Evolutionary conservation across 495 filamentous ascomycete genomes (phyloP).

Genomic region (Sordaria brevicollis): DNA sequence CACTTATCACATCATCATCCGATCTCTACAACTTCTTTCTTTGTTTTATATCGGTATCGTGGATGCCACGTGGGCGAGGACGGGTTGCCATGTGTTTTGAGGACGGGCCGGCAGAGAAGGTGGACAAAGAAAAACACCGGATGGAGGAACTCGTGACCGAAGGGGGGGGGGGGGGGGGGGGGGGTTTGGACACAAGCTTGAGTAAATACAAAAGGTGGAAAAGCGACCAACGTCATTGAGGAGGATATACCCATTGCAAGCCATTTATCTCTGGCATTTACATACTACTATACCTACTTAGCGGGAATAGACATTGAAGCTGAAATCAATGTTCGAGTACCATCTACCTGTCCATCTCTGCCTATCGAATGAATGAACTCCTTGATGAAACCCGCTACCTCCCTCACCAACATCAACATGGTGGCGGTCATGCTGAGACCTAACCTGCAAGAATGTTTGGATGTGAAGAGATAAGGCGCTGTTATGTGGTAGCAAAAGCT

Average conservation of each 20-base stretch:
- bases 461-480: too few relatives aligned
- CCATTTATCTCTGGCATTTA: background rate
- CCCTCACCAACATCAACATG: too few relatives aligned
- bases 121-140: background rate
- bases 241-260: background rate
- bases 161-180: background rate
- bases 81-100: background rate
- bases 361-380: too few relatives aligned
- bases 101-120: background rate
- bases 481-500: too few relatives aligned
- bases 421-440: too few relatives aligned
- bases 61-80: too few relatives aligned
- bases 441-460: too few relatives aligned
- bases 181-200: too few relatives aligned
- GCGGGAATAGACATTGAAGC: background rate
- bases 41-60: background rate
- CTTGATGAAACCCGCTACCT: too few relatives aligned
- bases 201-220: too few relatives aligned
- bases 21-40: background rate
- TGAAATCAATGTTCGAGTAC: background rate
- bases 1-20: background rate
- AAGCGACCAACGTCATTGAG: background rate
- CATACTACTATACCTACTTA: background rate
- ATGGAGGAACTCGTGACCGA: background rate
- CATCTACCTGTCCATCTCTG: background rate